Conservation (phyloP, 495 filamentous ascomycete genomes). For the Aspergillus homomorphus region DNA sequence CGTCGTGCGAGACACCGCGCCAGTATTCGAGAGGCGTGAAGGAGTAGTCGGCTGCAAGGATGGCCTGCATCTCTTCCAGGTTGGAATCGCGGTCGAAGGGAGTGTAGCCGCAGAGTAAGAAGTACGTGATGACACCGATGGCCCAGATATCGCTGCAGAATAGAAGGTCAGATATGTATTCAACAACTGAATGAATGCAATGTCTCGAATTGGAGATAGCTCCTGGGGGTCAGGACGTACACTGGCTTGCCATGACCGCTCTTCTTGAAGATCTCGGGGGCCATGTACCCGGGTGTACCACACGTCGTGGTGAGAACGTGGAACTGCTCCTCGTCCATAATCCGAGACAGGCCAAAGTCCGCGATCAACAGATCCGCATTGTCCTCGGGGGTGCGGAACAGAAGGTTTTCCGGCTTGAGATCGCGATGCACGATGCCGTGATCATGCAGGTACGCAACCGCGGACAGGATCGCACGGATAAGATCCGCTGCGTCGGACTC, state of each 20-base stretch:
- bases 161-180: constrained; percentile 5
- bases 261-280: constrained; percentile 79
- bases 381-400: constrained; percentile 56
- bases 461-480: constrained; percentile 89
- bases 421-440: constrained; percentile 96
- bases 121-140: constrained; percentile 86
- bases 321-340: constrained; percentile 99
- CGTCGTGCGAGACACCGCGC: constrained; percentile 82
- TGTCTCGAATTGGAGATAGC: background rate
- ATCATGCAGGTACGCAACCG: constrained; percentile 97
- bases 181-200: constrained; percentile 1
- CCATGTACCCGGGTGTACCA: constrained; percentile 96
- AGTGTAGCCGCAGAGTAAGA: constrained; percentile 95
- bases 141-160: constrained; percentile 67
- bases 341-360: constrained; percentile 89
- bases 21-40: constrained; percentile 97
- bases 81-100: constrained; percentile 97
- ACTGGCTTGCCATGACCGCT: constrained; percentile 76
- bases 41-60: constrained; percentile 90
- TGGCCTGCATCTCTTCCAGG: constrained; percentile 98
- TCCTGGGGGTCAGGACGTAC: constrained; percentile 41
- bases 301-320: constrained; percentile 97
- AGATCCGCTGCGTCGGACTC: constrained; percentile 95
- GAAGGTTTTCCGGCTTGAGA: constrained; percentile 56
- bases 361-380: constrained; percentile 80